phyloP scores from a whole-genome alignment of 495 filamentous ascomycete genomes.

The Cercophora newfieldiana region DNA sequence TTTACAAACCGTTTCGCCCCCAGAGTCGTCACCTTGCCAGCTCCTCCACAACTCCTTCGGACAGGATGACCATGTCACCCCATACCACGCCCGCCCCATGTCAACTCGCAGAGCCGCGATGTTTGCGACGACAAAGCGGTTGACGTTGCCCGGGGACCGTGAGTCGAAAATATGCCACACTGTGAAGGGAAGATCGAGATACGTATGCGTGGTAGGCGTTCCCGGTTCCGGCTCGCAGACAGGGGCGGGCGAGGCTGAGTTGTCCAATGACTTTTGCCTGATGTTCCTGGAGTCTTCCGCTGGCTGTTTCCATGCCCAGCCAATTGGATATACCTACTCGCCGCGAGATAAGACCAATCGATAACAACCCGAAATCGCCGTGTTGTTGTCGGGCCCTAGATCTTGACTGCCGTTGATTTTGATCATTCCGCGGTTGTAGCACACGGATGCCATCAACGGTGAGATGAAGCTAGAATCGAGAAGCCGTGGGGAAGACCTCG shows the following conservation, averaged over 20 bases:
- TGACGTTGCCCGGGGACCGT: not conserved
- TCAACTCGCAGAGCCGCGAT: not conserved
- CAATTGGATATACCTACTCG: conserved; percentile 1
- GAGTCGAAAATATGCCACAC: not conserved
- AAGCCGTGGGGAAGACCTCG: not conserved
- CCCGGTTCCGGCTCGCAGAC: conserved; percentile 4
- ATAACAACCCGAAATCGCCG: not conserved
- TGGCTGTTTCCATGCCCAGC: conserved; percentile 9
- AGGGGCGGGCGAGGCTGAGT: conserved; percentile 7
- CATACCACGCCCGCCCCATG: not conserved
- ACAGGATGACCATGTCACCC: not conserved
- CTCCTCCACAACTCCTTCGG: not conserved
- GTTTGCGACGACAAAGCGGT: not conserved
- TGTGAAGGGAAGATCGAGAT: not conserved
- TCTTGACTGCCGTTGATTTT: not conserved
- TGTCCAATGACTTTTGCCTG: conserved; percentile 14
- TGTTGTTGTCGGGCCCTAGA: not conserved
- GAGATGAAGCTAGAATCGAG: not conserved
- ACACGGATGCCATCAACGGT: not conserved
- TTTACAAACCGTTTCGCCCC: not conserved
- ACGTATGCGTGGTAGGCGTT: not conserved
- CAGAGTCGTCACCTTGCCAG: not conserved
- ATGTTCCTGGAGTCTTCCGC: conserved; percentile 3
- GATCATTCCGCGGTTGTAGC: not conserved
- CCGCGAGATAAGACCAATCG: not conserved